Percentiles rank a stretch among this genome's conserved stretches.
Evolutionary conservation across 441 rosid species (phyloP).

Genomic region (Erodium chrysanthum): DNA sequence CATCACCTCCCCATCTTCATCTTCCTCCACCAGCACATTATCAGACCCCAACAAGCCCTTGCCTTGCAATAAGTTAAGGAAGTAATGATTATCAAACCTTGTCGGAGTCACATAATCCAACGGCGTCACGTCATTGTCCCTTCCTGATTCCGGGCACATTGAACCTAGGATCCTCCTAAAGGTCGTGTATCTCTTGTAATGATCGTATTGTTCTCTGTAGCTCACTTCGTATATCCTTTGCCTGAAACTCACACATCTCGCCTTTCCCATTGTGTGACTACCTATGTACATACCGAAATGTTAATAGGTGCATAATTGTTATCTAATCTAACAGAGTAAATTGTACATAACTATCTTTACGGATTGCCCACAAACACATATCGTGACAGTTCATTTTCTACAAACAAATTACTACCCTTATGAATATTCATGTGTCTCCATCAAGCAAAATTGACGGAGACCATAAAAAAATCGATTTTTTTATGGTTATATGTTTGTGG

Average conservation of each 20-base stretch:
- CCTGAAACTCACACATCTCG: conserved; percentile 67
- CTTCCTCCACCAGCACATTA: conserved; percentile 42
- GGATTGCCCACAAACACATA: too few species aligned
- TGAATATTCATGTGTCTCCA: too few species aligned
- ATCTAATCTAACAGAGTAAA: background rate
- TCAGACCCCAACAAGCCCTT: conserved; percentile 55
- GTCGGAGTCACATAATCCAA: conserved; percentile 48
- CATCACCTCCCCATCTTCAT: conserved; percentile 39
- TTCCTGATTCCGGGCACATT: conserved; percentile 47
- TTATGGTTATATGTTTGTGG: too few species aligned
- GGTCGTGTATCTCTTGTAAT: conserved; percentile 42
- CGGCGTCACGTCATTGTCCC: conserved; percentile 37
- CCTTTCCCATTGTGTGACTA: conserved; percentile 64
- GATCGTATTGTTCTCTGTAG: conserved; percentile 32
- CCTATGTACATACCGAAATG: conserved; percentile 21
- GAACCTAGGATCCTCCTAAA: conserved; percentile 41
- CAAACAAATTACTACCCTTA: too few species aligned
- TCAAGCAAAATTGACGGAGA: too few species aligned
- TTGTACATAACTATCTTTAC: too few species aligned
- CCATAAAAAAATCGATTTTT: too few species aligned
- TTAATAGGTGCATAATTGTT: background rate
- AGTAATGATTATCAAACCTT: conserved; percentile 65
- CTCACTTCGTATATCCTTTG: conserved; percentile 38
- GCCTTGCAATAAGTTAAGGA: conserved; percentile 47
- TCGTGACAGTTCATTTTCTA: too few species aligned